Conservation (phyloP, 2,329 filamentous ascomycete genomes). For the Talaromyces sp. region DNA sequence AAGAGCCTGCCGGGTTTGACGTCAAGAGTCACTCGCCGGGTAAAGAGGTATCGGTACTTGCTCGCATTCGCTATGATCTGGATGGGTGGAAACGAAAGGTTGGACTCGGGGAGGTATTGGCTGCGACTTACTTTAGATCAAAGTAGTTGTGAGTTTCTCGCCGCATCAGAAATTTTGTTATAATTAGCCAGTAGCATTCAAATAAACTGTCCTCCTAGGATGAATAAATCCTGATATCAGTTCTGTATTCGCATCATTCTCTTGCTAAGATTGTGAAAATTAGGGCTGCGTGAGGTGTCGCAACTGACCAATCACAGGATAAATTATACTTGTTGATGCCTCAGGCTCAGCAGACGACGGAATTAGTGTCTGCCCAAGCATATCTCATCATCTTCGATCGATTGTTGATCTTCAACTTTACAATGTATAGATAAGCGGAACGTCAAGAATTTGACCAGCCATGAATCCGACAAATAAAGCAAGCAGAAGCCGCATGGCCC, state of each 20-base stretch:
- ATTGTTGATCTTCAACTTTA: background rate
- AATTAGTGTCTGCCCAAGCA: background rate
- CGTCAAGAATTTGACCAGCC: background rate
- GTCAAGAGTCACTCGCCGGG: too few species aligned
- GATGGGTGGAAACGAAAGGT: too few species aligned
- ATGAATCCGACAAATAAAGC: background rate
- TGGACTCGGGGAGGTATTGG: too few species aligned
- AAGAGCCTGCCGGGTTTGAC: too few species aligned
- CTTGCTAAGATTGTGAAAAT: background rate
- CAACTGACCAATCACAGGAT: background rate
- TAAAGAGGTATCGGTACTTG: too few species aligned
- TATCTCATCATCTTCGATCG: background rate
- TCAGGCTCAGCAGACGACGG: background rate
- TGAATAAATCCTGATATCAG: background rate
- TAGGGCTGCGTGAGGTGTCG: background rate
- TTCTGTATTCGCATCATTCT: background rate
- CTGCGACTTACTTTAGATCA: too few species aligned
- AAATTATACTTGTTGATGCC: background rate
- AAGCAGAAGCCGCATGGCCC: conserved; percentile 8
- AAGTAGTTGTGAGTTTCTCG: too few species aligned
- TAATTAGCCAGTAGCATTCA: too few species aligned
- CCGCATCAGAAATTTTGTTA: too few species aligned
- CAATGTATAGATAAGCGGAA: background rate
- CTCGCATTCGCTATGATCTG: too few species aligned
- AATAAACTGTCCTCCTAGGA: too few species aligned